Evolutionary conservation across 345 rosid species (phyloP), one percentile per base, ranked within the genome.

Genomic region (Ailanthus altissimus): DNA sequence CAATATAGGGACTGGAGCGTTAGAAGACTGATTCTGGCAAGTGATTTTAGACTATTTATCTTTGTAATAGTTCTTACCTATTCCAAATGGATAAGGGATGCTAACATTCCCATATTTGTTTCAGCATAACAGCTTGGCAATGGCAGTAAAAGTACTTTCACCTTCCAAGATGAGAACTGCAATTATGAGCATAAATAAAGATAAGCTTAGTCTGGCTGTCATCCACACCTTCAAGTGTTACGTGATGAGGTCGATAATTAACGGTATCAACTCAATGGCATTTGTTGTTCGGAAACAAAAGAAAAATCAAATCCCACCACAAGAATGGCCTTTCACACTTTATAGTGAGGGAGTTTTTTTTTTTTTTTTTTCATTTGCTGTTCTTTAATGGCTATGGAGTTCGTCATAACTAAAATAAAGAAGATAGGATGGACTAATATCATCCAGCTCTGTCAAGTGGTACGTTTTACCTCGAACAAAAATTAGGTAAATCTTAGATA

Each of bases 81-180:
- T 73, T 43, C 85, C 75, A 20, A 79, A 79, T 1, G 80, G 80
- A 67, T 79, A 79, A 9, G 61, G 77, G 64, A 75, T 75, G 65
- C 53, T 75, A 18, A 46, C 40, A 40, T 79, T 67, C 13, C 82
- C 80, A n/a, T 80, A 82, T 57, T 66, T 82, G 8, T 16, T 75
- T 0, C n/a, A 73, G 61, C 79, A 77, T 4, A n/a, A n/a, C 0
- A 47, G 57, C 36, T 73, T 77, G 72, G 75, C 75, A 28, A 51
- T 26, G 38, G n/a, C 28, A 21, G 12, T 36, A n/a, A 58, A 43
- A 21, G 4, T 5, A 45, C 47, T 6, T 45, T 15, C 18, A 63
- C 36, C 57, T 11, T n/a, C 46, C 4, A 67, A 79, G n/a, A 76
- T 13, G 12, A 67, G 64, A 28, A 74, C 47, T 6, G 50, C 16